Evolutionary conservation across 108 stramenopile species (phyloP).

Genomic region (Skeletonema marinoi): DNA sequence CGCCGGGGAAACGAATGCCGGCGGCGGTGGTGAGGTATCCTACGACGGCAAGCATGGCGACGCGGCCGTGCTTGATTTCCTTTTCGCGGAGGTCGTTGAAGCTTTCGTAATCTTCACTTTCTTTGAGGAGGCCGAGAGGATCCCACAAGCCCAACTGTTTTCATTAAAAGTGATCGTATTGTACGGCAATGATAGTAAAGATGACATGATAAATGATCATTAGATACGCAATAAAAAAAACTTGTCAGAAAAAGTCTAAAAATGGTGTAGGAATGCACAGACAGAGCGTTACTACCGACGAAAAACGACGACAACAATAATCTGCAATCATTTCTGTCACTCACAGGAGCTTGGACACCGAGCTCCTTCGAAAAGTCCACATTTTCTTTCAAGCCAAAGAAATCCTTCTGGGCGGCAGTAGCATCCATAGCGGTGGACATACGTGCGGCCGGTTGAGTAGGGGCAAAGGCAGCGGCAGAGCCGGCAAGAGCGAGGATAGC

Average conservation of each 20-base stretch:
- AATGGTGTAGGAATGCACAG: not conserved
- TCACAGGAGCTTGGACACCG: constrained; percentile 76
- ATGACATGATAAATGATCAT: not conserved
- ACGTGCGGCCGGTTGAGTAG: constrained; percentile 7
- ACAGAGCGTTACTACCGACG: not conserved
- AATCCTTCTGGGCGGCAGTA: not conserved
- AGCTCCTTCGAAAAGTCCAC: constrained; percentile 75
- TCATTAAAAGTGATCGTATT: not conserved
- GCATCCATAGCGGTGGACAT: constrained; percentile 26
- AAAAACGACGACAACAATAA: not conserved
- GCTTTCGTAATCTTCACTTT: constrained; percentile 47
- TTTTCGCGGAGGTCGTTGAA: constrained; percentile 61
- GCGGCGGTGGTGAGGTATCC: constrained; percentile 74
- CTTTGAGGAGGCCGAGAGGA: constrained; percentile 56
- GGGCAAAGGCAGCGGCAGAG: constrained; percentile 37
- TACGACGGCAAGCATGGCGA: constrained; percentile 60
- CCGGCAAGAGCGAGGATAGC: constrained; percentile 57
- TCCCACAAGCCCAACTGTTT: constrained; percentile 80
- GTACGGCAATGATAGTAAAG: not conserved
- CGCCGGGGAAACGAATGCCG: constrained; percentile 76
- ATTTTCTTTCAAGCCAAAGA: not conserved
- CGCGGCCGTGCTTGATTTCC: constrained; percentile 62
- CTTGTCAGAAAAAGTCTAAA: not conserved
- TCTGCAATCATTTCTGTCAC: not conserved
- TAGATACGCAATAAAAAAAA: not conserved